Evolutionary conservation across 805 yeast genomes (phyloP).

Genomic region (Candida boidinii): DNA sequence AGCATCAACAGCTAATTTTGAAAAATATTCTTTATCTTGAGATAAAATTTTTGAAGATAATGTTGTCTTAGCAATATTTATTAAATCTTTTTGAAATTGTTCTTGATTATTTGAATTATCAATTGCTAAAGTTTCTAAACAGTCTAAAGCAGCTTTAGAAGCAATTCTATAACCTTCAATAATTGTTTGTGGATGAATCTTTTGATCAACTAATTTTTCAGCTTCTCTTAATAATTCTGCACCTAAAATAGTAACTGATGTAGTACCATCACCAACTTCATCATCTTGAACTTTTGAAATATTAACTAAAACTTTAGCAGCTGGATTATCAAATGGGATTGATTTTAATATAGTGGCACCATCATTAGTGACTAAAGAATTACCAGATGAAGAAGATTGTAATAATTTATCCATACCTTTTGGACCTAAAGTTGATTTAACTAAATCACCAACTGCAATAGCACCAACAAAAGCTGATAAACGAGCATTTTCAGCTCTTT

Average conservation of each 20-base stretch:
- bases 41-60: conserved; percentile 86
- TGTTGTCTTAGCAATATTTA: conserved; percentile 88
- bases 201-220: conserved; percentile 82
- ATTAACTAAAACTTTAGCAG: conserved; percentile 92
- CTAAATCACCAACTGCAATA: conserved; percentile 97
- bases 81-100: conserved; percentile 64
- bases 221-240: conserved; percentile 94
- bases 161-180: conserved; percentile 94
- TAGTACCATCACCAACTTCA: conserved; percentile 98
- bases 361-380: conserved; percentile 84
- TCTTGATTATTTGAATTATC: conserved; percentile 56
- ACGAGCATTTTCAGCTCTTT: conserved; percentile 97
- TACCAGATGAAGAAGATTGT: conserved; percentile 76
- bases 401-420: conserved; percentile 97
- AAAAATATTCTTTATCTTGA: conserved; percentile 89
- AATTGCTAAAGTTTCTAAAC: conserved; percentile 70
- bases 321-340: conserved; percentile 94
- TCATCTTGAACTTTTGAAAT: conserved; percentile 96
- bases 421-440: conserved; percentile 91
- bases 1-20: conserved; percentile 90
- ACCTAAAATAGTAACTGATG: conserved; percentile 86
- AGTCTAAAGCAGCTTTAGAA: conserved; percentile 68
- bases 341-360: conserved; percentile 95
- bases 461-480: conserved; percentile 97
- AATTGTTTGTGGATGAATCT: conserved; percentile 96